Evolutionary conservation across 805 yeast species (phyloP).

Genomic region (Suhomyces vadensis): DNA sequence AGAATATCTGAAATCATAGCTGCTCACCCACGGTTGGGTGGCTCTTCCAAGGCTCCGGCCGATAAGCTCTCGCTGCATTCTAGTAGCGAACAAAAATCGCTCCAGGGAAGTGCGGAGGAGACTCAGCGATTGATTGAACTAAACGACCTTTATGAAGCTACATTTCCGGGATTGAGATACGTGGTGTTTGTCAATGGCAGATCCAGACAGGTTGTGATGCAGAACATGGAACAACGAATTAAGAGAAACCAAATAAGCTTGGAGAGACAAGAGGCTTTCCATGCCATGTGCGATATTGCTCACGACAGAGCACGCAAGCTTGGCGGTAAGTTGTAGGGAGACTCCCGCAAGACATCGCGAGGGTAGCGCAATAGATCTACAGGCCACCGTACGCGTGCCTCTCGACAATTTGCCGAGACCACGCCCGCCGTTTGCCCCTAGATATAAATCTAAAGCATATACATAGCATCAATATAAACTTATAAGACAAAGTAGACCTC

Average conservation of each 20-base stretch:
- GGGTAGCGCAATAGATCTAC: too few species aligned
- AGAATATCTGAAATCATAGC: constrained; percentile 61
- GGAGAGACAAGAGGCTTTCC: constrained; percentile 69
- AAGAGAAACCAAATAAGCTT: constrained; percentile 47
- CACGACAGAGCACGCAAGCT: constrained; percentile 67
- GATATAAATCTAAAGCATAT: too few species aligned
- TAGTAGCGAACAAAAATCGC: constrained; percentile 65
- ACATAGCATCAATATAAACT: too few species aligned
- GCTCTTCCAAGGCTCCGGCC: constrained; percentile 17
- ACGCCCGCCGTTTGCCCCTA: too few species aligned
- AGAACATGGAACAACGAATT: constrained; percentile 38
- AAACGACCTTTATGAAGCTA: constrained; percentile 62
- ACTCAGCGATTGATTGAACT: constrained; percentile 49
- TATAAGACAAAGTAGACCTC: too few species aligned
- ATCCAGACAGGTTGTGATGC: constrained; percentile 59
- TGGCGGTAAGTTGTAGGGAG: constrained; percentile 9
- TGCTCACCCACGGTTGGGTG: constrained; percentile 88
- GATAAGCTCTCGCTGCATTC: constrained; percentile 63
- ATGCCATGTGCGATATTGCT: constrained; percentile 93
- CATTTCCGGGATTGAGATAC: constrained; percentile 69
- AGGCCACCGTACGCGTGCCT: too few species aligned
- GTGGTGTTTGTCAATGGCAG: constrained; percentile 91
- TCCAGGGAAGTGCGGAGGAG: constrained; percentile 52
- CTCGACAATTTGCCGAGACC: not conserved
- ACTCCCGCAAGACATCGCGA: not conserved